Evolutionary conservation across 192 early-diverging fungal species (phyloP).

Genomic region (Gamsiella multidivaricata): DNA sequence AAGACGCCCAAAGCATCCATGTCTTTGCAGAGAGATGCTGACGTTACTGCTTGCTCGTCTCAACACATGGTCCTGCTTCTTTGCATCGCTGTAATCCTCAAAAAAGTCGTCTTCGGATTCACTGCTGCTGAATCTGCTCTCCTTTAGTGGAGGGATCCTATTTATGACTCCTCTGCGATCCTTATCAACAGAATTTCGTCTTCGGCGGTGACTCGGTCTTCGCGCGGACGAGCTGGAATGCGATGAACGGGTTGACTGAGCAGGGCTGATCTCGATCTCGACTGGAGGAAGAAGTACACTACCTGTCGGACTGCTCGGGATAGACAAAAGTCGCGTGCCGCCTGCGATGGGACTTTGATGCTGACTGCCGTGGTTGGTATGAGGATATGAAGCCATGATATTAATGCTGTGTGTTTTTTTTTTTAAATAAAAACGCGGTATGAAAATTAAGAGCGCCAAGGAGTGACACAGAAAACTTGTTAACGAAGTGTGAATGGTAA

Average conservation of each 20-base stretch:
- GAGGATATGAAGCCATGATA: constrained; percentile 3
- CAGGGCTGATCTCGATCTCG: constrained; percentile 30
- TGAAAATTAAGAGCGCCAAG: no score
- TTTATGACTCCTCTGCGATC: not conserved
- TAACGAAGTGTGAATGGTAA: no score
- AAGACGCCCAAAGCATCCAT: constrained; percentile 30
- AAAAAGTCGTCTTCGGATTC: not conserved
- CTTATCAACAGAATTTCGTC: not conserved
- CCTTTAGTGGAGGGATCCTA: no score
- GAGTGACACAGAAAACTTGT: no score
- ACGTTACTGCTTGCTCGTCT: constrained; percentile 12
- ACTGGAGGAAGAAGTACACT: constrained; percentile 38
- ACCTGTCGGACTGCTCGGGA: constrained; percentile 10
- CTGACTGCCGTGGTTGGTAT: not conserved
- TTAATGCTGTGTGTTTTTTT: not conserved
- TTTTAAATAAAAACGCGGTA: not conserved
- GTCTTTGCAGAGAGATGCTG: constrained; percentile 15
- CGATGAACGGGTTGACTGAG: constrained; percentile 13
- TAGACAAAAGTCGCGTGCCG: not conserved
- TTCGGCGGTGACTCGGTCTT: not conserved
- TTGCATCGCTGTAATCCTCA: not conserved
- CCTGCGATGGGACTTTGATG: constrained; percentile 4
- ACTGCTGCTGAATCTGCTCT: not conserved
- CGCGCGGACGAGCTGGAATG: constrained; percentile 6
- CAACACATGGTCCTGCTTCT: not conserved